A percentile compares a stretch with the other conserved stretches of the same genome.
These are phyloP conservation scores for Schizothecium vesticola DNA, from an alignment of 495 filamentous ascomycete species.

Conservation along the genomic window DNA sequence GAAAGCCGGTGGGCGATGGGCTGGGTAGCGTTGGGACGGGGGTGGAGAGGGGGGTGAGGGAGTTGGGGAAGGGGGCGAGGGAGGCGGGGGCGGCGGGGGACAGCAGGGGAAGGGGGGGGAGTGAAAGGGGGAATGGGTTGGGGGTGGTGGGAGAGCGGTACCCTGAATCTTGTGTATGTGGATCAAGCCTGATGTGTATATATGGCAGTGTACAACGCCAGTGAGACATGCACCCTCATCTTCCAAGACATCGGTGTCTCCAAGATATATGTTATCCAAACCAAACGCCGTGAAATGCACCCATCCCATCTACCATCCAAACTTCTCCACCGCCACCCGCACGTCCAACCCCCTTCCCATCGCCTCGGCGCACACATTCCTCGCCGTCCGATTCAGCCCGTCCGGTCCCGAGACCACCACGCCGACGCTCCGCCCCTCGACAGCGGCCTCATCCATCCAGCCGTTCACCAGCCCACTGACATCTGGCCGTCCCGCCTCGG, in stretches of 20 bases:
- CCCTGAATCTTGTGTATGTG: not conserved
- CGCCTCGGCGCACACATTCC: slow-evolving; percentile 47
- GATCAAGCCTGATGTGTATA: not conserved
- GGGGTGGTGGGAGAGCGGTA: no score
- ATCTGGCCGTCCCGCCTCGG: slow-evolving; percentile 48
- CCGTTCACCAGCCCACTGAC: slow-evolving; percentile 32
- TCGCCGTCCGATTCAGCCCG: slow-evolving; percentile 44
- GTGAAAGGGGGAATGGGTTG: not conserved
- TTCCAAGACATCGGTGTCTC: not conserved
- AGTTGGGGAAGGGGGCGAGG: slow-evolving; percentile 55
- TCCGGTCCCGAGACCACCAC: slow-evolving; percentile 53
- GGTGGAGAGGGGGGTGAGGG: slow-evolving; percentile 56
- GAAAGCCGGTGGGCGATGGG: slow-evolving; percentile 57
- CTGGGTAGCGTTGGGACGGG: slow-evolving; percentile 51
- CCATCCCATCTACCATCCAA: slow-evolving; percentile 40
- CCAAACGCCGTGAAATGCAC: not conserved
- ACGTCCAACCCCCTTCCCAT: slow-evolving; percentile 37
- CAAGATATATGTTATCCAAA: not conserved
- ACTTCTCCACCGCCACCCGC: slow-evolving; percentile 44
- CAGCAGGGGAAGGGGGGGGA: not conserved
- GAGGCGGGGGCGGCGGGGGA: not conserved
- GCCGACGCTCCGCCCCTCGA: slow-evolving; percentile 29
- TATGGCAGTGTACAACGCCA: not conserved
- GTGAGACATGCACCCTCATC: not conserved
- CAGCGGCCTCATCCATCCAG: slow-evolving; percentile 26